phyloP scores from a whole-genome alignment of 2,329 filamentous ascomycete genomes.

The Alternaria longipes region DNA sequence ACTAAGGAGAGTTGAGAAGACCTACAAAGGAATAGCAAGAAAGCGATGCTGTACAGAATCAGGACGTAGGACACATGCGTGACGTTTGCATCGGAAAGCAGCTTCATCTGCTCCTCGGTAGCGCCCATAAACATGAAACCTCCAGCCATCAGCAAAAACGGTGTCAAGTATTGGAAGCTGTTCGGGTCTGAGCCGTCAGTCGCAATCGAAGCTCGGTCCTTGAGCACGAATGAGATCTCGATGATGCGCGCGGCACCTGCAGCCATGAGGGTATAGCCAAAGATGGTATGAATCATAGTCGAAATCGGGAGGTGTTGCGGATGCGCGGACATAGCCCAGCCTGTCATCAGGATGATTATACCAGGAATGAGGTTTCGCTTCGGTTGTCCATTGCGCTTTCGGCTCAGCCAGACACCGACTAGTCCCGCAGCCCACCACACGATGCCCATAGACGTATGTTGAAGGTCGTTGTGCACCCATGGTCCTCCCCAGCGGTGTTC shows the following conservation, averaged over 20 bases:
- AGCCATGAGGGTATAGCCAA: conserved; percentile 95
- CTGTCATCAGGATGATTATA: conserved; percentile 89
- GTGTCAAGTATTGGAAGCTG: conserved; percentile 75
- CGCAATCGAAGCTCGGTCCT: conserved; percentile 71
- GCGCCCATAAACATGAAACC: conserved; percentile 98
- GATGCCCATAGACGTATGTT: conserved; percentile 99
- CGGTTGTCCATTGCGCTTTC: conserved; percentile 81
- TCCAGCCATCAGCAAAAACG: conserved; percentile 84
- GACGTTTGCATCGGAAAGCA: conserved; percentile 77
- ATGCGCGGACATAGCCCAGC: conserved; percentile 94
- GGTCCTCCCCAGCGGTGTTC: conserved; percentile 91
- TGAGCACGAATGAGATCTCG: conserved; percentile 88
- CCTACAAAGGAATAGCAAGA: conserved; percentile 86
- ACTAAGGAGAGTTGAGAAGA: accelerated
- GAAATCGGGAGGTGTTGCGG: conserved; percentile 85
- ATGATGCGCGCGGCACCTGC: conserved; percentile 85
- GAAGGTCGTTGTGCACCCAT: conserved; percentile 94
- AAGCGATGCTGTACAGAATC: conserved; percentile 89
- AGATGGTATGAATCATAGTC: conserved; percentile 85
- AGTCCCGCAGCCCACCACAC: conserved; percentile 97
- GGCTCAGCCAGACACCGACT: conserved; percentile 90
- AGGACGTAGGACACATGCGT: conserved; percentile 93
- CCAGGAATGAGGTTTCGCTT: conserved; percentile 93
- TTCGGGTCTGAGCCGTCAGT: conserved; percentile 75
- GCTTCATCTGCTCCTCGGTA: conserved; percentile 92